These are phyloP conservation scores for Trypanosoma avium DNA, from an alignment of 208 protist species.

Conservation along the genomic window DNA sequence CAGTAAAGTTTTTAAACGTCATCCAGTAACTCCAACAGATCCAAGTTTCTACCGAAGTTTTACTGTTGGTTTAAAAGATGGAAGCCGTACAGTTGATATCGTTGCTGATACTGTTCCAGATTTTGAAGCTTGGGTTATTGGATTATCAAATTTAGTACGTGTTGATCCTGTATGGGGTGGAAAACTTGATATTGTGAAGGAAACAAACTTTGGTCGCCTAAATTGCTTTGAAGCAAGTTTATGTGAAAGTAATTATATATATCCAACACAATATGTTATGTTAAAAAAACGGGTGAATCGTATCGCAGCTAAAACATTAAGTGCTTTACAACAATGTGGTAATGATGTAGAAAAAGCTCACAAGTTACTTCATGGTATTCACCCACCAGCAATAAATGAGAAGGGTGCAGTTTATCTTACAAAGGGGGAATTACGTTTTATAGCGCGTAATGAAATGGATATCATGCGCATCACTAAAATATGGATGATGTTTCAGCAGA, in stretches of 20 bases:
- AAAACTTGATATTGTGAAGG: conserved; percentile 80
- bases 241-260: conserved; percentile 89
- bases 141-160: conserved; percentile 75
- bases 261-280: conserved; percentile 71
- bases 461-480: conserved; percentile 85
- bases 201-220: conserved; percentile 62
- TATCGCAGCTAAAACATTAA: conserved; percentile 38
- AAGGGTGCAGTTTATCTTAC: conserved; percentile 88
- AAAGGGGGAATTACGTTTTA: conserved; percentile 90
- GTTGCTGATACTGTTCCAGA: conserved; percentile 86
- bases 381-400: conserved; percentile 74
- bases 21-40: conserved; percentile 54
- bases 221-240: conserved; percentile 80
- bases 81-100: conserved; percentile 89
- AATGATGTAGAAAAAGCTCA: conserved; percentile 74
- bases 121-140: conserved; percentile 93
- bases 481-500: conserved; percentile 89
- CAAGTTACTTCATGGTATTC: conserved; percentile 71
- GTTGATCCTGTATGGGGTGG: conserved; percentile 91
- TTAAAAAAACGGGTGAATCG: conserved; percentile 76
- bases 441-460: conserved; percentile 68
- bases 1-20: conserved; percentile 89
- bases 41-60: conserved; percentile 88
- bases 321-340: conserved; percentile 57
- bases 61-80: conserved; percentile 77